These are phyloP conservation scores for Penicillium coffeae DNA, from an alignment of 495 filamentous ascomycete genomes.

Conservation along the genomic window DNA sequence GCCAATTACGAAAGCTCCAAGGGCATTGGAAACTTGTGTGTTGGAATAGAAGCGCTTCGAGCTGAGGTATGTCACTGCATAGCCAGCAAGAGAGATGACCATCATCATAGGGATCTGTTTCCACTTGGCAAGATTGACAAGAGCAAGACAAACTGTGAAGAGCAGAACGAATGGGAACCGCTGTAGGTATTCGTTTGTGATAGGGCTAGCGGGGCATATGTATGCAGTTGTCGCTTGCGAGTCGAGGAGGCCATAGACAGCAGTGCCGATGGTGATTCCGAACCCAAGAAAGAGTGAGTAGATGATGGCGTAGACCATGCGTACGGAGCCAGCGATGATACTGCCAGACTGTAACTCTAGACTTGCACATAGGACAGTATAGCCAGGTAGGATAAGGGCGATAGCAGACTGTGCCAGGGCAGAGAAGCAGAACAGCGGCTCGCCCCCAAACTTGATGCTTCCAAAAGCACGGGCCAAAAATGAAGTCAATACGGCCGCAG, in stretches of 20 bases:
- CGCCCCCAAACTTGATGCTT: slow-evolving; percentile 57
- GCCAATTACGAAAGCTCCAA: slow-evolving; percentile 84
- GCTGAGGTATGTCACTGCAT: slow-evolving; percentile 79
- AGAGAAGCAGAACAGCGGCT: slow-evolving; percentile 84
- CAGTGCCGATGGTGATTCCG: slow-evolving; percentile 91
- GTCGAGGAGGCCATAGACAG: slow-evolving; percentile 82
- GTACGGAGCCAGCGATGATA: slow-evolving; percentile 85
- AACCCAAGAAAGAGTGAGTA: slow-evolving; percentile 97
- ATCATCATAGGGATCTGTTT: slow-evolving; percentile 86
- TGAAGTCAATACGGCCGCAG: slow-evolving; percentile 80
- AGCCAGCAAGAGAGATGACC: slow-evolving; percentile 78
- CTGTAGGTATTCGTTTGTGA: slow-evolving; percentile 44
- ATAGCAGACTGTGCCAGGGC: slow-evolving; percentile 87
- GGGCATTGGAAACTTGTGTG: slow-evolving; percentile 72
- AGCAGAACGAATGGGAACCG: slow-evolving; percentile 70
- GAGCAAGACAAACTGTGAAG: slow-evolving; percentile 77
- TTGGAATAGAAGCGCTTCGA: slow-evolving; percentile 67
- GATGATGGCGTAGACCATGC: slow-evolving; percentile 94
- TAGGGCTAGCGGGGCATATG: slow-evolving; percentile 57
- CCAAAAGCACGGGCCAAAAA: slow-evolving; percentile 87
- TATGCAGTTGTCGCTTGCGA: slow-evolving; percentile 67
- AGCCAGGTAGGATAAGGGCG: slow-evolving; percentile 88
- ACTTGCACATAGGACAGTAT: slow-evolving; percentile 75
- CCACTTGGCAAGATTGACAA: slow-evolving; percentile 88
- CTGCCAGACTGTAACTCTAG: slow-evolving; percentile 84